Evolutionary conservation across 768 basidiomycete species (phyloP), one percentile per base, ranked within the genome.

Genomic region (Tricholoma hemisulphureum): DNA sequence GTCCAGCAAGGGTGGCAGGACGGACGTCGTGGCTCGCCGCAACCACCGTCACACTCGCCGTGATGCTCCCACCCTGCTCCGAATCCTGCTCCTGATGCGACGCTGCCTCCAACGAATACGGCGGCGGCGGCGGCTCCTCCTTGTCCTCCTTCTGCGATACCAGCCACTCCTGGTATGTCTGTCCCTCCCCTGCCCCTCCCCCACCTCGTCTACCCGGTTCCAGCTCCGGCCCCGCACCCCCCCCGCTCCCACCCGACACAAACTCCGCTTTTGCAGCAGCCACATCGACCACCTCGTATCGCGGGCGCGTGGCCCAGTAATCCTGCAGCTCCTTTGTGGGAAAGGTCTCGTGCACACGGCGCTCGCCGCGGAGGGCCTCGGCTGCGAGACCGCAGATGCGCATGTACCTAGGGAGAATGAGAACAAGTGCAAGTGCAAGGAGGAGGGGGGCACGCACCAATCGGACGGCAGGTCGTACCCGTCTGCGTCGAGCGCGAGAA

Each of bases 381-480:
- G 80, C 87, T 2, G 86, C 87, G 62, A 88, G 83, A 14, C 89
- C 89, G 64, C 80, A 83, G 52, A 91, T 84, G 20, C 90, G 83
- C 87, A 90, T 89, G 67, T 89, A 90, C 85, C 84, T 86, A n/a
- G n/a, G 58, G 52, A 41, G 43, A 18, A 26, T 50, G 45, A 21
- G 54, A 53, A 58, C n/a, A 29, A 43, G 50, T 20, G 45, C 26
- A 39, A 24, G n/a, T 18, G 43, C 23, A 45, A n/a, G 46, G 26
- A 34, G 32, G 28, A 56, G 50, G 55, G 48, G 8, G 23, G 35
- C 58, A 76, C 79, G 63, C 65, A 89, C 91, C 92, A 94, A 73
- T 94, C 92, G 24, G 86, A 74, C 1, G 91, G 90, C 16, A 92
- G 68, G 60, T 89, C 87, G 62, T 85, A 80, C 3, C 90, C 91